Evolutionary conservation across 2,329 filamentous ascomycete genomes (phyloP).

Genomic region (Calonectria pteridis): DNA sequence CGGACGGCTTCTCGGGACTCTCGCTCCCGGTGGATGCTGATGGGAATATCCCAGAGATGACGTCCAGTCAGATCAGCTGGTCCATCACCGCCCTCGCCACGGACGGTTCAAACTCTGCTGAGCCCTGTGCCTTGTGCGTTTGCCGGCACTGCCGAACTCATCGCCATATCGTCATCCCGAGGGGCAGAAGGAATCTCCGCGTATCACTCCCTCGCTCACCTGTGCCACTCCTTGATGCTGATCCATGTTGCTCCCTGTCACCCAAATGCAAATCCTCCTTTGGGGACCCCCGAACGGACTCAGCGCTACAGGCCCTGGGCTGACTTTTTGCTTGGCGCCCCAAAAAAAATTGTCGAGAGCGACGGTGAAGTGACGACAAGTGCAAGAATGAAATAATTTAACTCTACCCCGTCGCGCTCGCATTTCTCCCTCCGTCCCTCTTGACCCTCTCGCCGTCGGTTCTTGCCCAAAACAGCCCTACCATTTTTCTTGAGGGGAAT

Average conservation of each 20-base stretch:
- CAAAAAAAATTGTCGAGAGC: conserved; percentile 14
- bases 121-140: neutral
- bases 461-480: neutral
- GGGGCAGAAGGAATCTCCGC: neutral
- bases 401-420: conserved; percentile 10
- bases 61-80: neutral
- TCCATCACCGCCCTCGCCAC: neutral
- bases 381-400: conserved; percentile 22
- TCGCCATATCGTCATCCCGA: neutral
- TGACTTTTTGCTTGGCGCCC: conserved; percentile 26
- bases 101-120: neutral
- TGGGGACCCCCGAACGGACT: conserved; percentile 1
- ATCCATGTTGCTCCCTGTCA: conserved; percentile 7
- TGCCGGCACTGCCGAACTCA: neutral
- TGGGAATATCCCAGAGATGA: neutral
- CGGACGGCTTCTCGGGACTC: neutral
- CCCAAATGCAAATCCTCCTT: conserved; percentile 10
- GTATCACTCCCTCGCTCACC: neutral
- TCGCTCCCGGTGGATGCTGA: neutral
- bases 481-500: neutral
- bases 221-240: conserved; percentile 7
- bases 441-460: too few relatives aligned
- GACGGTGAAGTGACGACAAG: conserved; percentile 1
- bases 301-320: conserved; percentile 19
- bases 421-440: neutral